Evolutionary conservation across 257 asterid genomes (phyloP).

Genomic region (Plantago major): DNA sequence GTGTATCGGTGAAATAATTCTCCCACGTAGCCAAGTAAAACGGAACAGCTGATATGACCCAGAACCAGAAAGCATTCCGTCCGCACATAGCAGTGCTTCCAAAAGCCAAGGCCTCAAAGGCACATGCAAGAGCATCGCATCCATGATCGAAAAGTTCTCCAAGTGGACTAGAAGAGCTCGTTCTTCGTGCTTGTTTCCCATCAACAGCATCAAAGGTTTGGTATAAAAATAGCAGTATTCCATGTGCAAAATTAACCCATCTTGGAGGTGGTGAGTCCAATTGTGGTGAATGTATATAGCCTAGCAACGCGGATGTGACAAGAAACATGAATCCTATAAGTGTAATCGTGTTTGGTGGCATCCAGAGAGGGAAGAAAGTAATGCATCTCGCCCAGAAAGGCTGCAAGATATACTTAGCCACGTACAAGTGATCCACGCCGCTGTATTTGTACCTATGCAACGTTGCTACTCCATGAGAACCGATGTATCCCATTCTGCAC

Average conservation of each 20-base stretch:
- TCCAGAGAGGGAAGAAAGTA: constrained; percentile 88
- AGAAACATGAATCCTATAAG: constrained; percentile 75
- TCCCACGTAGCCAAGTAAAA: constrained; percentile 93
- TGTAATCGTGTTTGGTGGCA: constrained; percentile 99
- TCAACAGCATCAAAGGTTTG: constrained; percentile 98
- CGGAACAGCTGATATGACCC: constrained; percentile 84
- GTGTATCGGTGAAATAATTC: constrained; percentile 79
- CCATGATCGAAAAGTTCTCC: constrained; percentile 98
- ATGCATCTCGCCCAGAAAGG: constrained; percentile 90
- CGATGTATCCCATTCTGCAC: constrained; percentile 72
- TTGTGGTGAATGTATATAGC: constrained; percentile 81
- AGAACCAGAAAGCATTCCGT: constrained; percentile 68
- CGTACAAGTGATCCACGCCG: constrained; percentile 76
- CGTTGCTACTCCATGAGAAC: constrained; percentile 81
- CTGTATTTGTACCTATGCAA: constrained; percentile 87
- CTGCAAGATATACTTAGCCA: constrained; percentile 85
- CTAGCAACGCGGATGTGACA: constrained; percentile 63
- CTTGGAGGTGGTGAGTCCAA: constrained; percentile 92
- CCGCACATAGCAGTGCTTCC: constrained; percentile 95
- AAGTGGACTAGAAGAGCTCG: constrained; percentile 88
- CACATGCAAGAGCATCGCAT: constrained; percentile 96
- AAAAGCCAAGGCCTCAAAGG: constrained; percentile 84
- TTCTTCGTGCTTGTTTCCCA: constrained; percentile 96
- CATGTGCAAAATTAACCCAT: constrained; percentile 94
- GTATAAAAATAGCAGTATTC: constrained; percentile 80